Percentiles rank a stretch among this genome's conserved stretches.
Evolutionary conservation across 106 monocot species (phyloP).

Genomic region (Agapanthus africanus): DNA sequence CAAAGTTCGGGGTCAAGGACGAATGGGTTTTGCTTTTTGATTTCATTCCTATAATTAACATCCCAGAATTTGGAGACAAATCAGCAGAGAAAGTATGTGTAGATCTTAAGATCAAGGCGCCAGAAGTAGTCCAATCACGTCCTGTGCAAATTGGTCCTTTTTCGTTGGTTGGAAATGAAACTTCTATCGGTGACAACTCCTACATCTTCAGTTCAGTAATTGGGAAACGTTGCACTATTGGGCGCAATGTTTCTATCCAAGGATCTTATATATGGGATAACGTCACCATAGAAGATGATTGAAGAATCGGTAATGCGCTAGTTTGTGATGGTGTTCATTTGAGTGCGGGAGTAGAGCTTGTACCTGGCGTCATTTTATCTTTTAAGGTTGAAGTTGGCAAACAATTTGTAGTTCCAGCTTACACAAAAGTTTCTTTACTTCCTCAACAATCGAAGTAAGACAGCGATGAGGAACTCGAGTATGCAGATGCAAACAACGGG

Average conservation of each 20-base stretch:
- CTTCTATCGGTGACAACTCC: constrained; percentile 57
- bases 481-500: constrained; percentile 71
- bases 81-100: too few relatives aligned
- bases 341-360: constrained; percentile 57
- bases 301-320: constrained; percentile 71
- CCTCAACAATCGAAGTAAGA: constrained; percentile 84
- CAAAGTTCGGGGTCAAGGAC: too few relatives aligned
- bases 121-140: constrained; percentile 68
- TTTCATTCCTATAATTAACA: too few relatives aligned
- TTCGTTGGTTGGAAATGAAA: constrained; percentile 62
- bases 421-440: constrained; percentile 88
- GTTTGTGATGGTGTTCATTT: constrained; percentile 84
- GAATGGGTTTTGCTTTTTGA: too few relatives aligned
- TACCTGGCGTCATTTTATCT: constrained; percentile 87
- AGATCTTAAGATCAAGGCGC: too few relatives aligned
- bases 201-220: constrained; percentile 67
- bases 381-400: constrained; percentile 97
- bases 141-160: constrained; percentile 60
- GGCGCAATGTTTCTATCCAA: constrained; percentile 71
- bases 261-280: constrained; percentile 91
- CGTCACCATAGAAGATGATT: constrained; percentile 89
- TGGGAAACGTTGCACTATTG: constrained; percentile 73
- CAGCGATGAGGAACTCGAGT: constrained; percentile 98
- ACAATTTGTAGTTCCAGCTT: constrained; percentile 58
- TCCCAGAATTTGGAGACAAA: too few relatives aligned